Percentiles rank a stretch among this genome's conserved stretches.
These are phyloP conservation scores for Solanum rostratum DNA, from an alignment of 257 asterid genomes.

Conservation along the genomic window DNA sequence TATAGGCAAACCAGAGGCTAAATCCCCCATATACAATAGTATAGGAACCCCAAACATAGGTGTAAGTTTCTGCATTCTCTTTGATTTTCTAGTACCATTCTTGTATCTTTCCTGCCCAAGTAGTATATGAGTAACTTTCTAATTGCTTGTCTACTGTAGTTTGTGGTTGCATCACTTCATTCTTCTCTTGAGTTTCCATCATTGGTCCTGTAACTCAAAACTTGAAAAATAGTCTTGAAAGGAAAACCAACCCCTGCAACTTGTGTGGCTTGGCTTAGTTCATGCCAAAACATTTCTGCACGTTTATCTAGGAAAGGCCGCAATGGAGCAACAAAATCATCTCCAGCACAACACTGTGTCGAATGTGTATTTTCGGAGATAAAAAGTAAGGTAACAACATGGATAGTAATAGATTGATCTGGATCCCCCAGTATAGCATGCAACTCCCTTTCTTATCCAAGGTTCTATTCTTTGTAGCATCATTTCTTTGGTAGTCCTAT, in stretches of 20 bases:
- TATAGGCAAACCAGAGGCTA: constrained; percentile 66
- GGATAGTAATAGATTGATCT: constrained; percentile 45
- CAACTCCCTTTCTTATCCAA: constrained; percentile 49
- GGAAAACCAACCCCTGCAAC: neutral
- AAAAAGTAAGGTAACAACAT: constrained; percentile 42
- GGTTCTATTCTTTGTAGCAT: constrained; percentile 33
- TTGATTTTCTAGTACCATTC: constrained; percentile 35
- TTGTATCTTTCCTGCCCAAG: constrained; percentile 31
- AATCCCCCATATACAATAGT: constrained; percentile 65
- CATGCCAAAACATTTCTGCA: constrained; percentile 45
- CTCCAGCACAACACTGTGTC: neutral
- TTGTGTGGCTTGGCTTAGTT: constrained; percentile 3
- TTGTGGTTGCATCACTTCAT: constrained; percentile 19
- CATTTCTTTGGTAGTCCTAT: constrained; percentile 13
- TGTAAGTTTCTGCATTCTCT: constrained; percentile 71
- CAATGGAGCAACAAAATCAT: constrained; percentile 38
- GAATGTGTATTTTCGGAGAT: constrained; percentile 10
- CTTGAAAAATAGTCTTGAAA: neutral
- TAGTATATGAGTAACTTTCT: constrained; percentile 10
- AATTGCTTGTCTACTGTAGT: constrained; percentile 16
- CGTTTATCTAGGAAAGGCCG: constrained; percentile 32
- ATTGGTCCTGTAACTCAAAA: neutral
- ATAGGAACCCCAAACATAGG: constrained; percentile 90
- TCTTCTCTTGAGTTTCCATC: constrained; percentile 32
- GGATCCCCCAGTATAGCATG: constrained; percentile 52